Evolutionary conservation across 1,139 yeast species (phyloP), one percentile per base, ranked within the genome.

Genomic region (Scheffersomyces quercinus): DNA sequence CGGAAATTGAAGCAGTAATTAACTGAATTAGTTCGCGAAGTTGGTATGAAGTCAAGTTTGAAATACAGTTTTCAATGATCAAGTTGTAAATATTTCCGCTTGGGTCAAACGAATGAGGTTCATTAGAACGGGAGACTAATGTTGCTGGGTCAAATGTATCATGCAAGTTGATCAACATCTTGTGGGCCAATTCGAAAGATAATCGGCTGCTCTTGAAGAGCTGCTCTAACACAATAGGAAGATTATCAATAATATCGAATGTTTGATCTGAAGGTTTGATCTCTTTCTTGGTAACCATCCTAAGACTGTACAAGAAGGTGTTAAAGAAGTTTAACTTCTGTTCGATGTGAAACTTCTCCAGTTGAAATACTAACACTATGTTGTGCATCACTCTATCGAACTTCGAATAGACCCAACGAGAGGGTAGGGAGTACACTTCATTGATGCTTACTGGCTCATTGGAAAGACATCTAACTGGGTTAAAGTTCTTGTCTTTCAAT

Each of bases 401-500:
- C 36, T 65, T 62, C 2, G 57, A 40, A 40, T 54, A 63, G 0
- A 67, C 58, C 78, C 77, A 73, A 46, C 64, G 58, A 1, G 68
- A 51, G 20, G 64, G 63, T 15, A 73, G 44, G 0, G 74, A 53
- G 43, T 57, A 58, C 15, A 73, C 58, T 37, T 73, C 77, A 12
- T 43, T 43, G 5, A 69, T 40, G 1, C 53, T 39, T 0, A 73
- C 49, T 0, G 65, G 60, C 2, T 71, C 77, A 39, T 56, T 64
- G 6, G 71, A 59, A 32, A 72, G 59, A 41, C 75, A 66, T 36
- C 74, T 55, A 13, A 65, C 47, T 11, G 63, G 64, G 40, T 55
- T 63, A 46, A 55, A 66, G 12, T 51, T 52, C 28, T 53, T 55
- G 6, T 60, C 70, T 10, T 51, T 55, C 9, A 53, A 42, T 1